A percentile compares a stretch with the other conserved stretches of the same genome.
phyloP scores from a whole-genome alignment of 176 grass and related monocot species.

The Musa acuminata region DNA sequence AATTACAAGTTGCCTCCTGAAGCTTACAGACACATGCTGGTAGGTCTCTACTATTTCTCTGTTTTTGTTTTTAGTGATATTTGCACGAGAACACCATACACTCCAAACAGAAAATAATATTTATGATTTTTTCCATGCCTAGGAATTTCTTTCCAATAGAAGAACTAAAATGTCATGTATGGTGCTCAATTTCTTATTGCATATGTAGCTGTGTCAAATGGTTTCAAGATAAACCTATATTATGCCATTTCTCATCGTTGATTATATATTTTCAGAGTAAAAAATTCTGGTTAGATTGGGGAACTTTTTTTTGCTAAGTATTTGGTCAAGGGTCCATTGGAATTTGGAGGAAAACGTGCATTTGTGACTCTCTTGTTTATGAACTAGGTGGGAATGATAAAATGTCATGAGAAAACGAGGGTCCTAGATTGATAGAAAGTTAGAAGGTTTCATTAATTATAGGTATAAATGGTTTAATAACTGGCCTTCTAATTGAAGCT shows the following conservation, averaged over 20 bases:
- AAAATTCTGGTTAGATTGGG: not conserved
- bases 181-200: not conserved
- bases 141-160: too few relatives aligned
- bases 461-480: too few relatives aligned
- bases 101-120: not conserved
- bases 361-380: too few relatives aligned
- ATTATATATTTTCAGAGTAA: not conserved
- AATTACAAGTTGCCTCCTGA: conserved; percentile 81
- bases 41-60: conserved; percentile 13
- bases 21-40: conserved; percentile 38
- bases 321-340: not conserved
- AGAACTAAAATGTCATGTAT: too few relatives aligned
- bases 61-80: not conserved
- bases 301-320: not conserved
- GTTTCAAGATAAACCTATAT: too few relatives aligned
- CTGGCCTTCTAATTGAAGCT: too few relatives aligned
- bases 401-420: too few relatives aligned
- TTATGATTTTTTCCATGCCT: not conserved
- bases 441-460: too few relatives aligned
- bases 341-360: not conserved
- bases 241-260: not conserved
- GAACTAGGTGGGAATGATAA: too few relatives aligned
- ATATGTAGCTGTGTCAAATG: not conserved
- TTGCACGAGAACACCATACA: not conserved
- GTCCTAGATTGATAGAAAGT: too few relatives aligned